Evolutionary conservation across 805 yeast species (phyloP), one percentile per base, ranked within the genome.

Genomic region (Cyberlindnera lachancei): DNA sequence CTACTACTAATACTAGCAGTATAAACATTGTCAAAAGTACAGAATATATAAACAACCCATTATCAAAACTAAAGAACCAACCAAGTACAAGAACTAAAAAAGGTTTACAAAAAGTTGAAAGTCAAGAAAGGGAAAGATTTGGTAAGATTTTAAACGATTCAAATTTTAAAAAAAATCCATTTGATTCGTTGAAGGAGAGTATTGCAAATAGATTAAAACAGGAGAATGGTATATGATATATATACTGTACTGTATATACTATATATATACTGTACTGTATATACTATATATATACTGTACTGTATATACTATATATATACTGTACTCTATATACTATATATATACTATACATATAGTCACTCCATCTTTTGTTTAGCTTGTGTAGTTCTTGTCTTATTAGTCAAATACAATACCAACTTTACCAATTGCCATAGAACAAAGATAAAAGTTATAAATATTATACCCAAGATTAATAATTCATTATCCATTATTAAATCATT

Each of bases 111-210:
- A 57, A 62, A 25, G 66, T 82, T n/a, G 72, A 78, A 38, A 60
- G 56, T 21, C 61, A 63, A 28, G 94, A 82, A 49, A 64, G 69
- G 35, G 60, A 62, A 38, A 63, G 80, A 41, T 83, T 84, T 50
- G 70, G 66, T 12, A 56, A 62, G 24, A 73, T 81, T 4, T 56
- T 84, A 37, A 67, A 66, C 32, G 73, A 78, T 45, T 52, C 64
- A 23, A 54, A 58, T 17, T 80, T 78, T 44, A 68, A 75, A 55
- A 53, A 61, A 33, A 68, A 73, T 22, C 85, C 88, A 3, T 82
- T 83, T 49, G 66, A 65, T 24, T 71, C 87, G 3, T 61, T 84
- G 43, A 76, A 70, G 49, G 70, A 68, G 31, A 77, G 79, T n/a
- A 73, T 74, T 25, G 31, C 40, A 4, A 38, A 36, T 21, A 44